Base-by-base conservation (phyloP, 805 yeast species). In the Wickerhamomyces strasburgensis region DNA sequence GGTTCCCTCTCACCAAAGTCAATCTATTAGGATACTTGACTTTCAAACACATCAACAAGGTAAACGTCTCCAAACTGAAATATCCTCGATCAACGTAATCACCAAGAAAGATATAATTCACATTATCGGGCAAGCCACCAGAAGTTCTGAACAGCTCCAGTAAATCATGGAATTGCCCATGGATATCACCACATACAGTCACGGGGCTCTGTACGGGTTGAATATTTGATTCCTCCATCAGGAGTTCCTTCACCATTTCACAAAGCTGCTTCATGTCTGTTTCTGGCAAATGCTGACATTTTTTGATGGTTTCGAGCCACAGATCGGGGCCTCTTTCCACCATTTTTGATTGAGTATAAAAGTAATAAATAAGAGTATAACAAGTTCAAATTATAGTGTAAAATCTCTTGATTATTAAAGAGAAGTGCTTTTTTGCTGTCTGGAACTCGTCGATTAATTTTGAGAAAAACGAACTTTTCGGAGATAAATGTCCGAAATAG, bases 41-140 rank as follows among this genome's bases (percentile, higher is more conserved):
- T 60, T 90, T 90, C 40, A 90, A 70, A 46, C 90, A 88, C 97
- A 90, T 88, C 50, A 90, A 68, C 45, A 93, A 65, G 5, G 98
- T 90, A 64, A 90, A 89, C 0, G 98, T 90, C 56, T 90, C 98
- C 43, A 90, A 67, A 33, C 93, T 80, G 62, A 90, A 90, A 61
- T 87, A 93, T n/a, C 98, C 98, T 58, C 98, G 73, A 63, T 90
- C 98, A 34, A 90, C 98, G 57, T 90, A 90, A 61, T 90, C 98
- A 27, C 98, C 98, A 50, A 90, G 63, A 51, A 90, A 90, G 31
- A 90, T 75, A 62, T 84, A 90, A 58, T 82, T 80, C 36, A 82
- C 80, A 40, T 80, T 80, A 43, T 78, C 77, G 0, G 98, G 98
- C 47, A 89, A 75, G 14, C 98, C 98, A 31, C 98, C 98, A 19